A percentile compares a stretch with the other conserved stretches of the same genome.
phyloP scores from a whole-genome alignment of 2,329 filamentous ascomycete genomes.

The Sarocladiaceae sp. region DNA sequence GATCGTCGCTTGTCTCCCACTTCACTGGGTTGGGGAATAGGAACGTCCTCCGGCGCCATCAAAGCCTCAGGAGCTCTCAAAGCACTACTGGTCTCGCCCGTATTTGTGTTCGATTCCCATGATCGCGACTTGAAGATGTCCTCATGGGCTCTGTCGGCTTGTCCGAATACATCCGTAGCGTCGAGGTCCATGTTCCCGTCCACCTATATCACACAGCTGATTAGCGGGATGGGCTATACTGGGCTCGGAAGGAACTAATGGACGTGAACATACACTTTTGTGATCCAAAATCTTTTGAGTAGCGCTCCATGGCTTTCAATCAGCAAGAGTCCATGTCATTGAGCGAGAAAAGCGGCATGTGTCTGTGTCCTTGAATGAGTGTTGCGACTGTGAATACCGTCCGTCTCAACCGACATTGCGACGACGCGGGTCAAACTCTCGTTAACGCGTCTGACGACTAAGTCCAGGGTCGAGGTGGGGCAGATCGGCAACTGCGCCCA shows the following conservation, averaged over 20 bases:
- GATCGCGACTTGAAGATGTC: background rate
- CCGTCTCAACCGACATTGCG: background rate
- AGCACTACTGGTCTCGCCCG: background rate
- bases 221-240: no score
- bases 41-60: background rate
- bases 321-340: background rate
- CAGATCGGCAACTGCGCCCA: background rate
- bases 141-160: background rate
- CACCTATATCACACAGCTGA: background rate
- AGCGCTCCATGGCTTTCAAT: background rate
- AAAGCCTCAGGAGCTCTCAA: background rate
- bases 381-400: no score
- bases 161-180: background rate
- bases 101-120: background rate
- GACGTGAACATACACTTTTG: no score
- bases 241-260: no score
- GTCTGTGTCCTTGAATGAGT: no score
- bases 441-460: constrained; percentile 1
- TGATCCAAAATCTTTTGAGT: background rate
- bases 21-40: background rate
- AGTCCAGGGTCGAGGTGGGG: constrained; percentile 1
- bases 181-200: constrained; percentile 2
- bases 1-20: background rate
- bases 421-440: constrained; percentile 3
- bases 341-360: background rate